phyloP scores from a whole-genome alignment of 2,329 filamentous ascomycete genomes.

The Blastomyces gilchristii region DNA sequence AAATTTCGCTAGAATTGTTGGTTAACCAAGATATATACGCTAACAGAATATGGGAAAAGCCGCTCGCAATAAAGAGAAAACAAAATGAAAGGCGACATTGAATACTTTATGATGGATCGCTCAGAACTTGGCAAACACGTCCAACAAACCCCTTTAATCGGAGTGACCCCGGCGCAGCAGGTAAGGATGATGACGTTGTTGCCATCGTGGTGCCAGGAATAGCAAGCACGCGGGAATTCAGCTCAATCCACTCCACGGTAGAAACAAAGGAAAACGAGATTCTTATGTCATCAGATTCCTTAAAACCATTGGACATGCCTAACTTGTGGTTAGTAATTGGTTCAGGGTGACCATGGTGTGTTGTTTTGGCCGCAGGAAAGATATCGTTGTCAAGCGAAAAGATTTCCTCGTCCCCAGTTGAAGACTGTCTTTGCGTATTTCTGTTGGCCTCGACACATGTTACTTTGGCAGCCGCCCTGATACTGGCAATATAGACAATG shows the following conservation, averaged over 20 bases:
- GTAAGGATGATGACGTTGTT: slow-evolving; percentile 39
- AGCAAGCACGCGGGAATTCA: slow-evolving; percentile 48
- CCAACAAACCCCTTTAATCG: slow-evolving; percentile 54
- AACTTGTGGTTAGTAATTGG: slow-evolving; percentile 20
- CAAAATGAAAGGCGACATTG: background rate
- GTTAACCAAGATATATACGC: background rate
- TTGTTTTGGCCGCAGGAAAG: background rate
- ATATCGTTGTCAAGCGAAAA: slow-evolving; percentile 33
- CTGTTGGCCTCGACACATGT: slow-evolving; percentile 42
- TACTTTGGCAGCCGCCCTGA: slow-evolving; percentile 70
- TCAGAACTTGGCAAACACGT: slow-evolving; percentile 28
- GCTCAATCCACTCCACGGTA: slow-evolving; percentile 47
- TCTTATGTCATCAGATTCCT: slow-evolving; percentile 25
- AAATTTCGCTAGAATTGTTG: background rate
- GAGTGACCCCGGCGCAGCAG: slow-evolving; percentile 39
- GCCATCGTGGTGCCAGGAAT: slow-evolving; percentile 47
- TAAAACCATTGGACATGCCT: background rate
- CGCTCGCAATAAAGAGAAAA: background rate
- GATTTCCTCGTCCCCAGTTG: slow-evolving; percentile 31
- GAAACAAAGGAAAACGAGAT: slow-evolving; percentile 50
- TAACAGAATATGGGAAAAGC: background rate
- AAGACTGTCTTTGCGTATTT: slow-evolving; percentile 19
- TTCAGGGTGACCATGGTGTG: slow-evolving; percentile 5
- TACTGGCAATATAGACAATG: slow-evolving; percentile 78
- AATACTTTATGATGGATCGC: slow-evolving; percentile 8